A percentile compares a stretch with the other conserved stretches of the same genome.
Conservation (phyloP, 2,329 filamentous ascomycete species). For the Xylariaceae sp. region DNA sequence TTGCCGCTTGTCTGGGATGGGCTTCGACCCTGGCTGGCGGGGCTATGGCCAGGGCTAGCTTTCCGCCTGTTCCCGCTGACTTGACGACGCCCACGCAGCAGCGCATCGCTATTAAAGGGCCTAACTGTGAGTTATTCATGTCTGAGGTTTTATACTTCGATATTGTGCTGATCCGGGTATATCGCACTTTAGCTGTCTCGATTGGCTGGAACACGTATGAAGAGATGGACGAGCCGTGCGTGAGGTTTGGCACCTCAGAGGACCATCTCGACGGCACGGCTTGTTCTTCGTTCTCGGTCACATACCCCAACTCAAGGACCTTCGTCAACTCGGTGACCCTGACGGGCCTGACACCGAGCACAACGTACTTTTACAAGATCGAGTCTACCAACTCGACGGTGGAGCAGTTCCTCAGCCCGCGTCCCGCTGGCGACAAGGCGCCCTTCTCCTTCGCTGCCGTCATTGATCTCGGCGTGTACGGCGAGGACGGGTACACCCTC, state of each 20-base stretch:
- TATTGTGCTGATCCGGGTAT: conserved; percentile 1
- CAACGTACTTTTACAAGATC: conserved; percentile 59
- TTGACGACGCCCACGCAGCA: conserved; percentile 52
- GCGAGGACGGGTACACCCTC: conserved; percentile 49
- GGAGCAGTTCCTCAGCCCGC: conserved; percentile 51
- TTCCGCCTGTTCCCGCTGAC: conserved; percentile 45
- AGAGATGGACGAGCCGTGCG: conserved; percentile 43
- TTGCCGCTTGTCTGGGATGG: conserved; percentile 22
- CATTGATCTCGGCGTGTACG: conserved; percentile 54
- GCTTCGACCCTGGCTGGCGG: conserved; percentile 30
- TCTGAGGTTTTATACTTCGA: no score
- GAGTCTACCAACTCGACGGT: conserved; percentile 52
- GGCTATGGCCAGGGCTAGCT: conserved; percentile 33
- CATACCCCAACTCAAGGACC: conserved; percentile 52
- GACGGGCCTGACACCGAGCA: conserved; percentile 44
- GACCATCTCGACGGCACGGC: conserved; percentile 36
- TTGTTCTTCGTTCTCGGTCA: conserved; percentile 46
- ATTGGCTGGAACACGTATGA: conserved; percentile 56
- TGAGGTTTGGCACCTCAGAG: conserved; percentile 47
- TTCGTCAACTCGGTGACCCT: conserved; percentile 48
- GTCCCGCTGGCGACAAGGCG: conserved; percentile 50
- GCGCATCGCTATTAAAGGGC: conserved; percentile 48
- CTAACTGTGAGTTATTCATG: conserved; percentile 38
- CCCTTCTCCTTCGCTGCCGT: conserved; percentile 51
- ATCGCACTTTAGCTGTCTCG: conserved; percentile 45